phyloP scores from a whole-genome alignment of 225 moss, liverwort and hornwort species.

The Takakia lepidozioides region DNA sequence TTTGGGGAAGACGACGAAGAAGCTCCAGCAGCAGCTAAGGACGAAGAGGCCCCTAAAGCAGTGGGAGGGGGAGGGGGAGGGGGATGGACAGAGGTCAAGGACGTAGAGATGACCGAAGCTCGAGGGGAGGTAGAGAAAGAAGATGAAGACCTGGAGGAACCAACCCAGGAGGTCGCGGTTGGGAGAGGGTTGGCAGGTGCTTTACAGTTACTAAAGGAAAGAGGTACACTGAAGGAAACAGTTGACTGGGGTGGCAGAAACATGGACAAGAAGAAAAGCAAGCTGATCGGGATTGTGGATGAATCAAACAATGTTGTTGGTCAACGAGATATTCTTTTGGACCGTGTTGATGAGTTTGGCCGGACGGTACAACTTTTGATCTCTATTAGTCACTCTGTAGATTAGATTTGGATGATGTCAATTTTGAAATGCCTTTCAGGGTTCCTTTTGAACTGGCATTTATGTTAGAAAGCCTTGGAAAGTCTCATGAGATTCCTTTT shows the following conservation, averaged over 20 bases:
- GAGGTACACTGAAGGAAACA: constrained; percentile 94
- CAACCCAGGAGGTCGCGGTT: constrained; percentile 63
- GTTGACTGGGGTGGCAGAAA: constrained; percentile 99
- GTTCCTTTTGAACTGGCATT: no score
- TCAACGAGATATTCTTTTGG: constrained; percentile 90
- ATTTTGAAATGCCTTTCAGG: no score
- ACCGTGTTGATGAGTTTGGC: constrained; percentile 97
- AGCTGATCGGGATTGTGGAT: constrained; percentile 91
- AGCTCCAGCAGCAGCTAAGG: constrained; percentile 44
- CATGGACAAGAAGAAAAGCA: constrained; percentile 99
- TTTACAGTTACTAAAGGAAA: constrained; percentile 76
- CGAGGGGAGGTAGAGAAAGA: constrained; percentile 50
- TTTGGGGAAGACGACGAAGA: constrained; percentile 98
- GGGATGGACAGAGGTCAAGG: constrained; percentile 91
- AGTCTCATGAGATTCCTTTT: no score
- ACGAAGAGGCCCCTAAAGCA: constrained; percentile 34
- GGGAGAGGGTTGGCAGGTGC: constrained; percentile 94
- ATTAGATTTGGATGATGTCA: background rate
- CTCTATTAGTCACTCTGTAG: constrained; percentile 1
- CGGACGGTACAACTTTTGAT: constrained; percentile 59
- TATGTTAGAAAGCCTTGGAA: no score
- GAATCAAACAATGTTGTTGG: constrained; percentile 93
- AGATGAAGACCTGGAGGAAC: constrained; percentile 55
- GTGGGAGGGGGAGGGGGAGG: constrained; percentile 35
- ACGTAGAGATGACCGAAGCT: constrained; percentile 47